Conservation (phyloP, 768 basidiomycete species). For the Kockovaella imperatae region DNA sequence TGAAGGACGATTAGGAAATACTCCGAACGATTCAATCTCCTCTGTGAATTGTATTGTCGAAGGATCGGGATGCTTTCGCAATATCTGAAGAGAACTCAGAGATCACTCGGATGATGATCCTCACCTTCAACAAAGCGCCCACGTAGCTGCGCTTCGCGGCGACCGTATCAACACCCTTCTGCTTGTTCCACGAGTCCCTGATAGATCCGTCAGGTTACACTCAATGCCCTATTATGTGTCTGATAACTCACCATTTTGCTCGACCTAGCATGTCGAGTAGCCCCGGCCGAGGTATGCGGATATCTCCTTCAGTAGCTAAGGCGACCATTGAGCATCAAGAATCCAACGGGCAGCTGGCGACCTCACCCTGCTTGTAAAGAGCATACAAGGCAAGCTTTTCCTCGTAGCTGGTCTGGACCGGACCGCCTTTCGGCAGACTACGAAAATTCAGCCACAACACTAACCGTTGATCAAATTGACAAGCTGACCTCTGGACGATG, state of each 20-base stretch:
- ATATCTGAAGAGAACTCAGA: slow-evolving; percentile 18
- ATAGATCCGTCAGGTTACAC: background rate
- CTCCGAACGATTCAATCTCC: slow-evolving; percentile 21
- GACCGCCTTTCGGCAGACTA: slow-evolving; percentile 80
- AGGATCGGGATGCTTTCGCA: slow-evolving; percentile 16
- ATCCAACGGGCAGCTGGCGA: background rate
- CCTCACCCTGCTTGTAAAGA: slow-evolving; percentile 85
- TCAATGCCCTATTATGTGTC: background rate
- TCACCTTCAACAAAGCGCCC: slow-evolving; percentile 72
- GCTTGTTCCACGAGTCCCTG: slow-evolving; percentile 71
- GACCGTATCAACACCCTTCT: slow-evolving; percentile 65
- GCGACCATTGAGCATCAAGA: background rate
- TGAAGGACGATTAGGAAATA: slow-evolving; percentile 5
- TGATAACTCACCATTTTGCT: slow-evolving; percentile 72
- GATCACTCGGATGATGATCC: slow-evolving; percentile 8
- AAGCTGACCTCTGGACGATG: slow-evolving; percentile 62
- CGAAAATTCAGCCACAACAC: background rate
- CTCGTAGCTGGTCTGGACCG: slow-evolving; percentile 91
- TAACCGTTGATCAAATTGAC: background rate
- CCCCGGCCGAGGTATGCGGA: slow-evolving; percentile 66
- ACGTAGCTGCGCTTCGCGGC: slow-evolving; percentile 89
- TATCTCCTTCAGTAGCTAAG: slow-evolving; percentile 82
- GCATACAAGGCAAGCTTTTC: slow-evolving; percentile 92
- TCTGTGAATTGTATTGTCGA: slow-evolving; percentile 6
- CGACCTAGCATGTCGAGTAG: slow-evolving; percentile 85